Evolutionary conservation across 352 stramenopile species (phyloP), one percentile per base, ranked within the genome.

Genomic region (Proteromonas lacertae): DNA sequence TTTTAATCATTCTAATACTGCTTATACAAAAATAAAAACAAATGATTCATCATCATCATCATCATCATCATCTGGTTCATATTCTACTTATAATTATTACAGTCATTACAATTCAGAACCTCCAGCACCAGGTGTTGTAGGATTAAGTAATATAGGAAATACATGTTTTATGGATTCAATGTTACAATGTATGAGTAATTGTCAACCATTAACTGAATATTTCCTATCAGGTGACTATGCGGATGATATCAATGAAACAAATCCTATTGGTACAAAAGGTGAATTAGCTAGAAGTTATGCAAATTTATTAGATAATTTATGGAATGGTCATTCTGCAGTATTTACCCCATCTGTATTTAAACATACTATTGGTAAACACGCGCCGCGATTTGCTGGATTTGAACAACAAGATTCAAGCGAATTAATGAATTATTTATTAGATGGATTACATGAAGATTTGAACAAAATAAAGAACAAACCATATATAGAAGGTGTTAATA

Each of bases 151-250:
- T 50, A 59, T 90, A 8, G 73, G 74, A 29, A 90, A 90, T 52
- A 89, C 74, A 26, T 90, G 74, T 53, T 90, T 87, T 51, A 82
- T 90, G 60, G 86, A 87, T 42, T 79, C 70, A 13, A 65, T 61
- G 9, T 46, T 88, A 21, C 72, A 88, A 47, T 88, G 72, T 38
- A n/a, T 59, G 17, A 24, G 47, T 7, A 32, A 52, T 20, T 44
- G 31, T 13, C 12, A 19, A 2, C 25, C 25, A 19, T 22, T 42
- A 19, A 42, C n/a, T 6, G 22, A 19, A 19, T 37, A 42, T 36
- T 42, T 42, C n/a, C 37, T 42, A n/a, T 13, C 12, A 30, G 8
- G 36, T 36, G 10, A 16, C 10, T 38, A 20, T 16, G 6, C 9
- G 12, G 6, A 35, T 6, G 37, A 42, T 20, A 20, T 42, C 2